Evolutionary conservation across 371 early-diverging fungal genomes (phyloP).

Genomic region (Apophysomyces ossiformis): DNA sequence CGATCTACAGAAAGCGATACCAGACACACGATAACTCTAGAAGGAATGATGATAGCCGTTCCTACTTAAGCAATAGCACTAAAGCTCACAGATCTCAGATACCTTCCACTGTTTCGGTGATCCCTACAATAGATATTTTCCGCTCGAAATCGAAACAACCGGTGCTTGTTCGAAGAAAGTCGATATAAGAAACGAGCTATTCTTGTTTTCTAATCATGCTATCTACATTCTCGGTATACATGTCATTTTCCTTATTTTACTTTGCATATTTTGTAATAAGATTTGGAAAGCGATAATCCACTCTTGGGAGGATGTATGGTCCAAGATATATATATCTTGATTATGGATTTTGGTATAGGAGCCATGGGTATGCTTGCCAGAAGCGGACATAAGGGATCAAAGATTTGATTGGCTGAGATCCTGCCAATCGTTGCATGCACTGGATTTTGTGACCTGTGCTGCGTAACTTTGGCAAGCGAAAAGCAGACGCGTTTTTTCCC

Average conservation of each 20-base stretch:
- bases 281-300: neutral
- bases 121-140: neutral
- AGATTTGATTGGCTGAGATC: no score
- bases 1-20: neutral
- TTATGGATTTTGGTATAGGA: neutral
- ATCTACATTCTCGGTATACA: neutral
- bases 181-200: neutral
- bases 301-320: neutral
- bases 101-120: neutral
- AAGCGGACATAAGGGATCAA: no score
- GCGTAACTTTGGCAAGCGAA: no score
- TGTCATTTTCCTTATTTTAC: neutral
- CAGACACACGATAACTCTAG: constrained; percentile 4
- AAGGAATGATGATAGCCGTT: constrained; percentile 2
- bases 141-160: constrained; percentile 1
- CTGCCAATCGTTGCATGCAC: no score
- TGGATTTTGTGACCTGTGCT: no score
- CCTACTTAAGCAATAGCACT: neutral
- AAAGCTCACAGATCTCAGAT: neutral
- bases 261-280: neutral
- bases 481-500: neutral
- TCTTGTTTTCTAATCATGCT: neutral
- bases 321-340: neutral
- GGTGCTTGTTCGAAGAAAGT: neutral
- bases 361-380: no score